Evolutionary conservation across 805 yeast species (phyloP), one percentile per base, ranked within the genome.

Genomic region (Wickerhamomyces bovis): DNA sequence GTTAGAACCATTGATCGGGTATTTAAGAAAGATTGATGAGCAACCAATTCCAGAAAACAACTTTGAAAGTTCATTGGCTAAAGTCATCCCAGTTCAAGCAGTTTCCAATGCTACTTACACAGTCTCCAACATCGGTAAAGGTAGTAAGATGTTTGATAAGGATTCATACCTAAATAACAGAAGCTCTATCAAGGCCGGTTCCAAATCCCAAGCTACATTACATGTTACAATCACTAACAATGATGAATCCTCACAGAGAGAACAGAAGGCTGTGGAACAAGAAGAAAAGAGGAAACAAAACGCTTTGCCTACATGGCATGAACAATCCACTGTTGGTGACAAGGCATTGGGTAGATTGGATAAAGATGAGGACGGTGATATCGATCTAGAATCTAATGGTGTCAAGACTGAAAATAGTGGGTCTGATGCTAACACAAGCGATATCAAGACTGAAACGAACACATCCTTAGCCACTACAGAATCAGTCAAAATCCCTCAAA

Each of bases 271-370:
- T 55, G 71, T 78, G 60, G 84, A 85, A 63, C 66, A 81, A 72
- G 70, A 81, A 76, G 75, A 80, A 78, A 65, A 83, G 76, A 64
- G 90, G 64, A 83, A 85, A 61, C 97, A 92, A 65, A 94, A 94
- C 63, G 97, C 97, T 4, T 73, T 94, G 54, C 99, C 99, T 8
- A 83, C 94, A 25, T 94, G 99, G 99, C 96, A 94, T 63, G 80
- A 85, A 53, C 83, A 84, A 55, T 81, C 92, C 61, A 90, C 99
- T 0, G 92, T 92, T 54, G 96, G 96, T 41, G 65, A 95, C 41
- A 66, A 75, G 13, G 72, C 75, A 4, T 64, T 78, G 48, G 86
- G 83, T 48, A 75, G 70, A 52, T 57, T 80, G 48, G 83, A 76
- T 52, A 71, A 68, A 40, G 83, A 73, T 30, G 84, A 76, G 40